Evolutionary conservation across 495 filamentous ascomycete genomes (phyloP).

Genomic region (Podospora bellae-mahoneyi): DNA sequence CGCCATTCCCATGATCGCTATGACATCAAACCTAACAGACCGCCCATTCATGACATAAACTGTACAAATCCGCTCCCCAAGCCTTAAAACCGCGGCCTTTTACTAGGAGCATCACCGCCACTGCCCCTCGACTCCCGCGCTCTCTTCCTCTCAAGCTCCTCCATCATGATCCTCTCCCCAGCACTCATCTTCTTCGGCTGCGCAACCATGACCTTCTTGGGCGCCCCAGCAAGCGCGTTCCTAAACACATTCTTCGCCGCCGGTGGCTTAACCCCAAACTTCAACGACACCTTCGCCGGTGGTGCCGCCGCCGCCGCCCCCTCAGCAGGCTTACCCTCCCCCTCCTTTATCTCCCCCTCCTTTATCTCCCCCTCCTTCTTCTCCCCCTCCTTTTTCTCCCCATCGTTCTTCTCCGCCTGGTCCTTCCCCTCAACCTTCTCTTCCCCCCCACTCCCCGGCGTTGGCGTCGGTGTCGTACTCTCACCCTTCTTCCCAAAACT

Average conservation of each 20-base stretch:
- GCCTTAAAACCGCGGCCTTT: constrained; percentile 38
- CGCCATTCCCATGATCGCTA: neutral
- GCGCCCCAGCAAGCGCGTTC: constrained; percentile 55
- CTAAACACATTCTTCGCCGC: constrained; percentile 85
- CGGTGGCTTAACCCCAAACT: constrained; percentile 52
- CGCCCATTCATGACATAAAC: neutral
- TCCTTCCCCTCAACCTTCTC: neutral
- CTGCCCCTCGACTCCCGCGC: constrained; percentile 40
- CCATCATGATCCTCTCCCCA: constrained; percentile 87
- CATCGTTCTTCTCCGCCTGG: neutral
- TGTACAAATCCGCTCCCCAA: neutral
- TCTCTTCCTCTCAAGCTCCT: constrained; percentile 73
- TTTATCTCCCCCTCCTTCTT: constrained; percentile 6
- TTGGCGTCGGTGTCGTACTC: constrained; percentile 7
- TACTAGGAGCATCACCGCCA: constrained; percentile 29
- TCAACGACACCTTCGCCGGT: constrained; percentile 48
- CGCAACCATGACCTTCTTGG: constrained; percentile 59
- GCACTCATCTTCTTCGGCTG: constrained; percentile 77
- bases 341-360: constrained; percentile 8
- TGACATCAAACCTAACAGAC: neutral
- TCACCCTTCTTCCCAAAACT: constrained; percentile 53
- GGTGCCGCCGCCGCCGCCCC: constrained; percentile 10
- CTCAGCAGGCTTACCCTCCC: constrained; percentile 2
- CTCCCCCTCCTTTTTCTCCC: constrained; percentile 4
- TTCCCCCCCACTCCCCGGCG: neutral